Percentiles rank a stretch among this genome's conserved stretches.
Evolutionary conservation across 257 asterid genomes (phyloP).

Genomic region (Solanum bulbocastanum): DNA sequence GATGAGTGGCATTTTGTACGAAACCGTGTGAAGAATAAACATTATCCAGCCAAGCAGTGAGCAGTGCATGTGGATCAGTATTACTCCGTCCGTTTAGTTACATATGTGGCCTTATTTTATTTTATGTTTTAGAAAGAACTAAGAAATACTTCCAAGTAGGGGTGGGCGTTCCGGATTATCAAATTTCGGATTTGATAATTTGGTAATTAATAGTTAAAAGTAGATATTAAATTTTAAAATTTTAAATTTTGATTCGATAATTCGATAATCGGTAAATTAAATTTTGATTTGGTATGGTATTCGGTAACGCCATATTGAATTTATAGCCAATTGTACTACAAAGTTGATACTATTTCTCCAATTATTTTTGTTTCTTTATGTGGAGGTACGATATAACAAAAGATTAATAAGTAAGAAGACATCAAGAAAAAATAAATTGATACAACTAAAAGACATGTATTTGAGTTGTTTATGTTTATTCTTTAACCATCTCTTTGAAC

Average conservation of each 20-base stretch:
- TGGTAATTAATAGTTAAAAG: background rate
- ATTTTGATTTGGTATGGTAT: too few relatives aligned
- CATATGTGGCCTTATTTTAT: background rate
- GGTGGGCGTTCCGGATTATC: background rate
- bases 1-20: background rate
- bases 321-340: too few relatives aligned
- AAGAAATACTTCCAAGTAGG: background rate
- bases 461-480: too few relatives aligned
- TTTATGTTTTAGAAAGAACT: background rate
- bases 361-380: too few relatives aligned
- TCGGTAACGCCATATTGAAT: too few relatives aligned
- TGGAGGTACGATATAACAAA: too few relatives aligned
- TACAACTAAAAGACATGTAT: too few relatives aligned
- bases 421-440: too few relatives aligned
- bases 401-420: too few relatives aligned
- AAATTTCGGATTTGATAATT: background rate
- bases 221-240: too few relatives aligned
- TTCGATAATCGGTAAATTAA: too few relatives aligned
- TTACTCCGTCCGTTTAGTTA: background rate
- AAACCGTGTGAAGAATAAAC: background rate
- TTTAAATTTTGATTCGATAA: background rate
- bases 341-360: background rate
- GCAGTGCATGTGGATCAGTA: background rate
- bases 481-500: too few relatives aligned
- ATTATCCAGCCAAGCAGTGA: background rate